Base-by-base conservation (phyloP, 2,329 filamentous ascomycete genomes). In the Nigrograna mackinnonii region DNA sequence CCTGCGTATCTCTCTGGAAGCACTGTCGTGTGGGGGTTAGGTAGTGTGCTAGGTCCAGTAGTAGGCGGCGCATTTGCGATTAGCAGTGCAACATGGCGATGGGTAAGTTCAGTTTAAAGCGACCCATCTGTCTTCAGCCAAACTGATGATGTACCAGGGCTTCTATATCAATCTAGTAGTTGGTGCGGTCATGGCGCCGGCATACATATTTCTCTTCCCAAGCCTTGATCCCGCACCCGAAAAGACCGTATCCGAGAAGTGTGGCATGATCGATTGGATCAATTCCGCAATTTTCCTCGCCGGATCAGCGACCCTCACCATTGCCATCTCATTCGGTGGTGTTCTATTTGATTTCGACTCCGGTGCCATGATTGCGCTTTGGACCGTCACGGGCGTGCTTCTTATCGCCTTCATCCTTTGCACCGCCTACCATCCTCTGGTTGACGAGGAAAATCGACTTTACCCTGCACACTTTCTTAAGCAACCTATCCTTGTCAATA, bases 111-210 rank as follows among this genome's bases (percentile, higher is more conserved):
- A n/a, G n/a, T n/a, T n/a, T n/a, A n/a, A n/a, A n/a, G n/a, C n/a
- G n/a, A n/a, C n/a, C n/a, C n/a, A n/a, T n/a, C n/a, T n/a, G n/a
- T n/a, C n/a, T n/a, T n/a, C n/a, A n/a, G n/a, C n/a, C n/a, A n/a
- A n/a, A n/a, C n/a, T n/a, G n/a, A n/a, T n/a, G n/a, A n/a, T n/a
- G n/a, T n/a, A n/a, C n/a, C n/a, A n/a, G 45, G 39, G 31, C 0
- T 79, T 79, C 52, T 84, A 84, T 52, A 76, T 84, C 64, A 84
- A 83, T 50, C 66, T 83, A 1, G 57, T 68, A 24, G 62, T 77
- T 35, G 69, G 77, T 1, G 79, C 64, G 6, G 53, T 70, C 6
- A 64, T 68, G 21, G 57, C 70, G 3, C 72, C 77, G 12, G 39
- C 20, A 16, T 45, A 30, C 28, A 20, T 50, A 33, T 35, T 44